Percentiles rank a stretch among this genome's conserved stretches.
phyloP scores from a whole-genome alignment of 345 rosid genomes.

The Salix caprea region DNA sequence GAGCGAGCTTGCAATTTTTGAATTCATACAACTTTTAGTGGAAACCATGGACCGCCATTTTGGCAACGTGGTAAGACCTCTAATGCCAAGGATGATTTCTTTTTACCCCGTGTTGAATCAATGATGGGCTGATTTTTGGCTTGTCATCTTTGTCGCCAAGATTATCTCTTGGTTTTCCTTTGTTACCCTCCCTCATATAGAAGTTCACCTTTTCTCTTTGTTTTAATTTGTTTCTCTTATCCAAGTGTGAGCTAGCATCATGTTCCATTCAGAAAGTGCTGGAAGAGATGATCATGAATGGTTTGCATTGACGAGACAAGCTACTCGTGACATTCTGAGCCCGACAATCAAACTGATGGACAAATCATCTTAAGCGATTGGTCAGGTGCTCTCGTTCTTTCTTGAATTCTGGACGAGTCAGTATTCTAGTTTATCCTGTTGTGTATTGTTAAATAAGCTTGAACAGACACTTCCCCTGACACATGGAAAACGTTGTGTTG shows the following conservation, averaged over 20 bases:
- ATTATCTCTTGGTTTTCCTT: not conserved
- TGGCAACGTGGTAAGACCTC: conserved; percentile 78
- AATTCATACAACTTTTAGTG: conserved; percentile 74
- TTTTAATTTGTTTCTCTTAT: not conserved
- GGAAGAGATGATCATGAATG: conserved; percentile 98
- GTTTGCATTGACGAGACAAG: conserved; percentile 86
- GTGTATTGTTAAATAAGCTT: not conserved
- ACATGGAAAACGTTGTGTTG: not conserved
- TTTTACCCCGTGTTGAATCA: not conserved
- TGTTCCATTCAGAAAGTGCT: conserved; percentile 99
- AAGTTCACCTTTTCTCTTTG: not conserved
- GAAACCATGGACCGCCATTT: conserved; percentile 99
- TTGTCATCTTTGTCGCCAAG: not conserved
- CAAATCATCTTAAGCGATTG: conserved; percentile 45
- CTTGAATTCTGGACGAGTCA: not conserved
- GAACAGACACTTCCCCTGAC: not conserved
- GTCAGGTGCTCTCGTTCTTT: not conserved
- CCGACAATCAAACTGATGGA: conserved; percentile 83
- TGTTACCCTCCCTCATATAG: not conserved
- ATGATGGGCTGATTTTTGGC: not conserved
- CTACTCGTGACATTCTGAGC: conserved; percentile 66
- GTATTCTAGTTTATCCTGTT: not conserved
- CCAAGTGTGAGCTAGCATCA: conserved; percentile 89
- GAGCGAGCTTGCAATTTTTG: conserved; percentile 93
- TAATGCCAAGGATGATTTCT: not conserved